phyloP scores from a whole-genome alignment of 805 yeast genomes.

The Ogataea henricii region DNA sequence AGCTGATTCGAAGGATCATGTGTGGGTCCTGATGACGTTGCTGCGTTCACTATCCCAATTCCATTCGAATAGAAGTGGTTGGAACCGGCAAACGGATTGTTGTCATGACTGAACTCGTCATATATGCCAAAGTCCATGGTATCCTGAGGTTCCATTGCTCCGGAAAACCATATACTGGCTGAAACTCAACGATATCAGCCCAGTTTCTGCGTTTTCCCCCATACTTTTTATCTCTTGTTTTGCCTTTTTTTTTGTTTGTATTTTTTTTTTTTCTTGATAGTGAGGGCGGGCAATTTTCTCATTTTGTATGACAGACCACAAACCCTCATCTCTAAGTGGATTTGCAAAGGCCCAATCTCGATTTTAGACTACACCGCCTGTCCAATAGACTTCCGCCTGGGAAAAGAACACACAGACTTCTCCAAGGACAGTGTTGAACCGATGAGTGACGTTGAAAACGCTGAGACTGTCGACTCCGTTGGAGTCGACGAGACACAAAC shows the following conservation, averaged over 20 bases:
- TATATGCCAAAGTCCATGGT: conserved; percentile 32
- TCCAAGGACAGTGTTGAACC: neutral
- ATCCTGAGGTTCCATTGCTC: neutral
- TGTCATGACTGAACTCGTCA: conserved; percentile 36
- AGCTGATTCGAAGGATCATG: neutral
- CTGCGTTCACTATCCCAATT: conserved; percentile 30
- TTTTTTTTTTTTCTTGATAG: neutral
- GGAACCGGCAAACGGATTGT: conserved; percentile 40
- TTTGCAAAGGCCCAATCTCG: no score
- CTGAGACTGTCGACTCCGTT: neutral
- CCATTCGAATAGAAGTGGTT: conserved; percentile 34
- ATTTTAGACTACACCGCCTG: no score
- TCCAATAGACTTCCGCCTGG: no score
- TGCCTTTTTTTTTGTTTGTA: conserved; percentile 2
- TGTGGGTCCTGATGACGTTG: neutral
- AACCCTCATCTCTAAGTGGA: neutral
- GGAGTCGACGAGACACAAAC: neutral
- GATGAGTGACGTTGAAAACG: conserved; percentile 1
- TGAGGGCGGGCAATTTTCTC: conserved; percentile 2
- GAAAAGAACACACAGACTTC: neutral
- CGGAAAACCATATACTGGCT: neutral
- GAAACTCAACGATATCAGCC: neutral
- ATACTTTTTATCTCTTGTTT: neutral
- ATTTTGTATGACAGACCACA: neutral
- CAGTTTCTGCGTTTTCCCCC: neutral